Evolutionary conservation across 2,329 filamentous ascomycete genomes (phyloP), one percentile per base, ranked within the genome.

Genomic region (Myriosclerotinia curreyana): DNA sequence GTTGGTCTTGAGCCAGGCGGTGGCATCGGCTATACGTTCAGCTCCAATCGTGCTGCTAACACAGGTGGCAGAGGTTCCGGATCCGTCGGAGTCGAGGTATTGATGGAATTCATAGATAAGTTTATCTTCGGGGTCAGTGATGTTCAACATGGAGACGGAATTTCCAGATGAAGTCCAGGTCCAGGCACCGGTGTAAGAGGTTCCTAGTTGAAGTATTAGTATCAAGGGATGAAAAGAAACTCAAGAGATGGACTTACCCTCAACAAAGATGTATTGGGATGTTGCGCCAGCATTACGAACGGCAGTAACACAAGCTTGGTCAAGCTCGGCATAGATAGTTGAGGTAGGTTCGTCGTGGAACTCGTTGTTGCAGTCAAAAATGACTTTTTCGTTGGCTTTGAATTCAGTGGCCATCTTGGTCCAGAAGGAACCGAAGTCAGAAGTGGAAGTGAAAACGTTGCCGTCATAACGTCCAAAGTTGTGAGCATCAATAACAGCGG

Each of bases 101-200:
- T 86, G 83, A 72, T 86, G 83, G 83, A 86, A 85, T 70, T 86
- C 81, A 74, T 83, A 85, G 71, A 86, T 74, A 64, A 85, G 77
- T 70, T 82, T 83, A 74, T 84, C 75, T 53, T 76, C 65, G 0
- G 82, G 77, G 66, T 86, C 83, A 11, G 79, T 81, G 50, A 86
- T 77, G 25, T 68, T 77, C 65, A 82, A 76, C 52, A 76, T 75
- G 5, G 77, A 76, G 44, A 65, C 76, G 9, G 63, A 7, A 69
- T 82, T 82, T 50, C 79, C 79, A 17, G 67, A 67, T n/a, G 68
- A 65, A 5, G 62, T 76, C 83, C 83, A 72, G 22, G 68, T 69
- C 69, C 70, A 71, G 14, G 70, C 70, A 25, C 69, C 69, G n/a
- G 60, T 66, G 17, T 65, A 71, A n/a, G 62, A 63, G 22, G 66